A percentile compares a stretch with the other conserved stretches of the same genome.
Conservation (phyloP, 129 eudicot species). For the Flaveria ramosissima region DNA sequence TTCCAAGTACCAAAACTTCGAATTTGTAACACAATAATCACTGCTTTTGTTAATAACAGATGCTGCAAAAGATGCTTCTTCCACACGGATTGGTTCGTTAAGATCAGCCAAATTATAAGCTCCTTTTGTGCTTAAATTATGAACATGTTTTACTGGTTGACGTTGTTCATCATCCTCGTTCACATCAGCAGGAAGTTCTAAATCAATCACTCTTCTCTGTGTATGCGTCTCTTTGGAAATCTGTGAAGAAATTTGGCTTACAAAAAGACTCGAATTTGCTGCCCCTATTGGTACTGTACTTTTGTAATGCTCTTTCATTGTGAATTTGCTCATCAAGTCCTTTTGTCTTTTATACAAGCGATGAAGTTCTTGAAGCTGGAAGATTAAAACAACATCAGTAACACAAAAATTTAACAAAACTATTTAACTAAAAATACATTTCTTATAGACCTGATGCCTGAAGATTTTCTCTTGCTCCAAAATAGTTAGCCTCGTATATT, state of each 20-base stretch:
- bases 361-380: conserved; percentile 85
- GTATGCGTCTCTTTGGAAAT: conserved; percentile 24
- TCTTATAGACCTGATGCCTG: conserved; percentile 60
- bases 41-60: conserved; percentile 30
- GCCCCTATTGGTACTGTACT: conserved; percentile 23
- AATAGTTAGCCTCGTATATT: conserved; percentile 58
- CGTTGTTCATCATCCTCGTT: conserved; percentile 31
- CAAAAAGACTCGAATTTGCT: conserved; percentile 24
- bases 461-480: conserved; percentile 68
- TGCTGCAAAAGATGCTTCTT: conserved; percentile 35
- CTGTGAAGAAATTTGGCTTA: conserved; percentile 28
- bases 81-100: conserved; percentile 46
- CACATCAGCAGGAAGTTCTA: conserved; percentile 42
- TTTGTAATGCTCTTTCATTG: conserved; percentile 34
- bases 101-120: conserved; percentile 42
- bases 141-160: conserved; percentile 16
- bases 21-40: conserved; percentile 10
- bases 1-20: conserved; percentile 32
- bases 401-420: background rate
- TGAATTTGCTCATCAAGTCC: conserved; percentile 60
- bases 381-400: conserved; percentile 7
- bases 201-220: conserved; percentile 39
- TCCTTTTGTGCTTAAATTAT: conserved; percentile 11
- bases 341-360: conserved; percentile 69
- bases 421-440: background rate